phyloP scores from a whole-genome alignment of 495 filamentous ascomycete species.

The Aspergillus carlsbadensis region DNA sequence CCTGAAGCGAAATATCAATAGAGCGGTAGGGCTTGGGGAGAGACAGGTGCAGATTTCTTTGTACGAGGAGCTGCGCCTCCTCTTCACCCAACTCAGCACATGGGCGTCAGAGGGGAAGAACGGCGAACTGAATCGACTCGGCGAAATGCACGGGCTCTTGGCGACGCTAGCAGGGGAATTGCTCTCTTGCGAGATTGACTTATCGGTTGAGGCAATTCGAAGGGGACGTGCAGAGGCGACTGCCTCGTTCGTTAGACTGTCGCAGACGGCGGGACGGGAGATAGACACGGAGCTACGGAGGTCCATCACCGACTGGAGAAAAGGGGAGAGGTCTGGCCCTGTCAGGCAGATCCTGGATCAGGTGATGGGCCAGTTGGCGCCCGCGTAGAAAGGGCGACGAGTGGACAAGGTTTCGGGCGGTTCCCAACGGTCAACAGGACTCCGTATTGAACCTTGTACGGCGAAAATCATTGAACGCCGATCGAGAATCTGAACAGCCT shows the following conservation, averaged over 20 bases:
- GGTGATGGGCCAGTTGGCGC: conserved; percentile 27
- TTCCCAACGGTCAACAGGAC: conserved; percentile 2
- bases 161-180: conserved; percentile 28
- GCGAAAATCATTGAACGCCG: conserved; percentile 6
- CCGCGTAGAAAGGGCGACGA: background rate
- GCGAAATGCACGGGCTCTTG: conserved; percentile 27
- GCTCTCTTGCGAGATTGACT: conserved; percentile 35
- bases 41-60: conserved; percentile 42
- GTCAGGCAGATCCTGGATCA: conserved; percentile 41
- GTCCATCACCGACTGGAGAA: conserved; percentile 30
- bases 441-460: background rate
- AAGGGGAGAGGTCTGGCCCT: conserved; percentile 35
- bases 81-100: conserved; percentile 37
- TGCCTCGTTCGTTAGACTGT: conserved; percentile 36
- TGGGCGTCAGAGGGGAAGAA: conserved; percentile 19
- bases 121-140: conserved; percentile 22
- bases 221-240: conserved; percentile 40
- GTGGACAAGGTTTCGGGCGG: conserved; percentile 5
- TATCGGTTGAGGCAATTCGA: conserved; percentile 40
- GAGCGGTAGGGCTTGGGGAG: conserved; percentile 35
- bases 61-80: conserved; percentile 41
- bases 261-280: conserved; percentile 27
- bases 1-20: conserved; percentile 31
- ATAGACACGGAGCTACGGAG: conserved; percentile 23
- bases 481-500: conserved; percentile 4